Evolutionary conservation across 805 yeast genomes (phyloP), one percentile per base, ranked within the genome.

Genomic region (Huiozyma naganishii): DNA sequence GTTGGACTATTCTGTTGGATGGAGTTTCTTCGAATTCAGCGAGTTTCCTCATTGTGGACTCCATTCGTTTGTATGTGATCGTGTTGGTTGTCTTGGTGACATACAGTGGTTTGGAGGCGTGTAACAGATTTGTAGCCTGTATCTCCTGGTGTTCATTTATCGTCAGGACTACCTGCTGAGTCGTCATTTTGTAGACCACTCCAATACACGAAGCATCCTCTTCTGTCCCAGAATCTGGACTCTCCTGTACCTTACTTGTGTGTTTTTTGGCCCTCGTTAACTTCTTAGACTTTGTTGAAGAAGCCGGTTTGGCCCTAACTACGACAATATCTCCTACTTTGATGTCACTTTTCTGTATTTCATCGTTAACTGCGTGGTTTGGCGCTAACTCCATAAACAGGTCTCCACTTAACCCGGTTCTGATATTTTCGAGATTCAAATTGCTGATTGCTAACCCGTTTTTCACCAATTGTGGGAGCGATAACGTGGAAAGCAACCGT

Each of bases 311-410:
- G 23, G 23, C 23, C 23, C 23, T 17, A 23, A 79, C 78, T 9
- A 85, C 47, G 2, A 87, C 89, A 36, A 85, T 79, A 62, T 87
- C 96, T 10, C 95, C 95, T 4, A 74, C 72, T 49, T 78, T 71
- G 28, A 86, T 59, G 27, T 75, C 76, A 0, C 84, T 82, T 12
- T 64, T 50, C 6, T 75, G 50, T 6, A 69, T 55, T 12, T 55
- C 62, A 30, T 55, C 60, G 7, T 37, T 35, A 27, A 63, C 55
- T 32, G 65, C 65, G 27, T 55, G 59, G 52, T 58, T 73, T 0
- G 80, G 66, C 48, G 83, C 90, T 42, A 90, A 61, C 49, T 86
- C 95, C 10, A 86, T 52, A 33, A 54, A 58, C 0, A 62, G 42
- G 37, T 57, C 61, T 1, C 96, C 96, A 11, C 86, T 94, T 7